Base-by-base conservation (phyloP, 2,329 filamentous ascomycete species). In the Trichoderma sp. region DNA sequence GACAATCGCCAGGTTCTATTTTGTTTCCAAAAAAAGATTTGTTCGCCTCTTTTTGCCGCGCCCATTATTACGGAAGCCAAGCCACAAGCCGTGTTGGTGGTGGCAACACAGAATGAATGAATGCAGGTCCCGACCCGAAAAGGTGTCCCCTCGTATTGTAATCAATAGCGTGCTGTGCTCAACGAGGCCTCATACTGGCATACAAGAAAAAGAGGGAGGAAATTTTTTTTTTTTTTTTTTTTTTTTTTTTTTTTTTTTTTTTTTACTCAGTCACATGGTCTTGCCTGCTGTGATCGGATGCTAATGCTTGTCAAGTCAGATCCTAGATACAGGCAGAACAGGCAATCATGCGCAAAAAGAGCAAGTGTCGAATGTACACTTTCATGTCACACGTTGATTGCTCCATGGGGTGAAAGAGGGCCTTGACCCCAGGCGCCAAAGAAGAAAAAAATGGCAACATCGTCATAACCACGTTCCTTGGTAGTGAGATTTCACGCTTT, bases 21-120 rank as follows among this genome's bases (percentile, higher is more conserved):
- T n/a, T 43, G 11, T 37, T 59, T 51, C 56, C 55, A 66, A 66
- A 66, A 66, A 66, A 66, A 66, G 63, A 16, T 30, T 21, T 26
- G 26, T 26, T 66, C n/a, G 55, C 34, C 43, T 39, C 32, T 34
- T 13, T 34, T 13, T 13, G 32, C 24, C 28, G 18, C 26, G 37
- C 37, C 55, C 55, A 34, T 64, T 30, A 39, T 30, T 30, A 54
- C 60, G 37, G 21, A 54, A 49, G 46, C 49, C 60, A 39, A 49
- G 16, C 46, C 18, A 51, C 39, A n/a, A 8, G 39, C 18, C 18
- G 24, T 16, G 24, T 14, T 30, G 21, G 46, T 63, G 21, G 46
- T 63, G 46, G 59, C 46, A n/a, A 49, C n/a, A 24, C 46, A 49
- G 32, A 34, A 34, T 34, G 32, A 34, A 34, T 5, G 32, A 63